Evolutionary conservation across 2,329 filamentous ascomycete species (phyloP), one percentile per base, ranked within the genome.

Genomic region (Rhexocercosporidium sp.): DNA sequence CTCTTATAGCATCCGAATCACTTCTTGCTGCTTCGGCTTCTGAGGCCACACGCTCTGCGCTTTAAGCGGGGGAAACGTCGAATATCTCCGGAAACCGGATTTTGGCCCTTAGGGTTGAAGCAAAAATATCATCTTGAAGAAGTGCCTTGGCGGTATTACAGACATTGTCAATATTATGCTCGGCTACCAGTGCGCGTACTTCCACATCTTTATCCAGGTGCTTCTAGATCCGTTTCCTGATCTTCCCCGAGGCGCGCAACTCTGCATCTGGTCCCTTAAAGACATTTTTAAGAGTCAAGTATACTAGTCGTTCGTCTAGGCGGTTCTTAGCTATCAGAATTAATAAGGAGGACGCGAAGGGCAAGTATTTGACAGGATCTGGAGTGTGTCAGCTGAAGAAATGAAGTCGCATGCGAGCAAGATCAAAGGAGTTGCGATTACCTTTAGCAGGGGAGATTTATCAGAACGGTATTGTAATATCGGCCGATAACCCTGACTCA

Each of bases 151-250:
- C 25, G n/a, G 25, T 29, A 29, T 54, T 54, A n/a, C 12, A 54
- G 25, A 54, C 51, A 54, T 54, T 54, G 9, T 54, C 25, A 54
- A 54, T 54, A 29, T 54, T 54, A 29, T 54, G 25, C 25, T 54
- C 25, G n/a, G 25, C 25, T 29, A 54, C 51, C 25, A 54, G 29
- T 18, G 51, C 51, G 51, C 22, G 12, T 11, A 54, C 51, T 31
- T 54, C 25, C 16, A 3, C 51, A 29, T 54, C 25, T 54, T 54
- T n/a, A 54, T 54, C 25, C 25, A 54, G 25, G 7, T 31, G 25
- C 20, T 54, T 54, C 25, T 31, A 12, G 12, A 54, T 54, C 29
- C 7, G n/a, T 16, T 34, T 54, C 22, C 25, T 1, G 25, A 54
- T 54, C 51, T 54, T 54, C 51, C 31, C 31, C n/a, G 9, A 11